phyloP scores from a whole-genome alignment of 2,329 filamentous ascomycete genomes.

The Aspergillus sp. region DNA sequence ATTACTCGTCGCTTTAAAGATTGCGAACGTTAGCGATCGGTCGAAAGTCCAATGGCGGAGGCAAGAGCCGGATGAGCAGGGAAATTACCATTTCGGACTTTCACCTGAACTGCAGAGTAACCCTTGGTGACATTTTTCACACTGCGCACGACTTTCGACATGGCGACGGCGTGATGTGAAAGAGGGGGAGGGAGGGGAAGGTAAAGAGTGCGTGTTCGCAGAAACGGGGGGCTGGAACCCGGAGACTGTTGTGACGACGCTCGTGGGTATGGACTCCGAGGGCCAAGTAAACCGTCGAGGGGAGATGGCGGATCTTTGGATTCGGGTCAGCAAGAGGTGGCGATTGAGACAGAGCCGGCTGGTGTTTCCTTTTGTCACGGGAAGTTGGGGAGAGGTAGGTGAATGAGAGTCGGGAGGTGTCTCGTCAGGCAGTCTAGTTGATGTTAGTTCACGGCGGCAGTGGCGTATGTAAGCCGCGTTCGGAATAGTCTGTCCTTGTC shows the following conservation, averaged over 20 bases:
- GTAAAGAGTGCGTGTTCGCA: conserved; percentile 7
- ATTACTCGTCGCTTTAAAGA: conserved; percentile 85
- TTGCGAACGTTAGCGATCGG: conserved; percentile 5
- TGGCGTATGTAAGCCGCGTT: conserved; percentile 27
- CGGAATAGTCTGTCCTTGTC: conserved; percentile 17
- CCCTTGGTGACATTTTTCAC: conserved; percentile 99
- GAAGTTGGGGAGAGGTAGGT: background rate
- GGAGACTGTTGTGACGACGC: conserved; percentile 7
- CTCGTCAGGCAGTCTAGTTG: conserved; percentile 10
- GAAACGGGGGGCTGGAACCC: conserved; percentile 9
- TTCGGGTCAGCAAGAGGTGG: background rate
- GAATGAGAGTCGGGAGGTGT: conserved; percentile 9
- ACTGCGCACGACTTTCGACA: conserved; percentile 97
- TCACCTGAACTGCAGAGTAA: conserved; percentile 94
- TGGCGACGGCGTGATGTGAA: conserved; percentile 45
- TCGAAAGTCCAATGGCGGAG: conserved; percentile 1
- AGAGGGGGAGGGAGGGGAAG: conserved; percentile 3
- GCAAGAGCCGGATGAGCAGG: conserved; percentile 4
- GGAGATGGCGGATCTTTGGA: background rate
- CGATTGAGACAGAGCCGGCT: conserved; percentile 6
- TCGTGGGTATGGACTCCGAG: conserved; percentile 1
- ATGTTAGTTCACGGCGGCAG: conserved; percentile 14
- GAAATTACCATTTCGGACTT: conserved; percentile 89
- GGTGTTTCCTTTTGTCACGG: background rate
- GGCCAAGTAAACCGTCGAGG: background rate